Evolutionary conservation across 2,329 filamentous ascomycete species (phyloP), one percentile per base, ranked within the genome.

Genomic region (Paecilomyces fulvus): DNA sequence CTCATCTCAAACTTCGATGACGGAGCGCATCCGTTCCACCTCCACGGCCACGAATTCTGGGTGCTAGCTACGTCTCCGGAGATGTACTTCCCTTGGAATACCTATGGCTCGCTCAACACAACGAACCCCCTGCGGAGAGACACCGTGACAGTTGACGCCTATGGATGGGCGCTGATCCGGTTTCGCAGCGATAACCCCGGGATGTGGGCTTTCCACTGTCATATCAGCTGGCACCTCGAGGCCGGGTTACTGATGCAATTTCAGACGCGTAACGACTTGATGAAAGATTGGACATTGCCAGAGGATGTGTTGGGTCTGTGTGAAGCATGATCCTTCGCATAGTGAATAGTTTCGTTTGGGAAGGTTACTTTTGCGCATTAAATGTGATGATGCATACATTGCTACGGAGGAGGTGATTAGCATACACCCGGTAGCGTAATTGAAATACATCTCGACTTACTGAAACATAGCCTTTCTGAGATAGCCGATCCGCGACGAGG

Each of bases 11-110:
- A 61, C 52, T 56, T 51, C 12, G 58, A 61, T 33, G 58, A 61
- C 9, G 59, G 54, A 20, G 61, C 67, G 8, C 74, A 76, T 55
- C 73, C 73, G 1, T 71, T 78, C 57, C 75, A 78, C 63, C 65
- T 78, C 2, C 76, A 78, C 65, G 76, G 76, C 9, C 75, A 78
- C 61, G 74, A 78, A 58, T 77, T 77, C 63, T 73, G 64, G 61
- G 59, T 78, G 28, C 61, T 78, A 10, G 64, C 69, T 30, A 50
- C 51, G 9, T 57, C 56, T 14, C 23, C 21, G n/a, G 30, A 52
- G 23, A 48, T 55, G 43, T 55, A 57, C 20, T 55, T 57, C 48
- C 50, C 54, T 30, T 57, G 53, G 25, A 30, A 30, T 20, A 31
- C 49, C 11, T 57, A 57, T 33, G 49, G 49, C 14, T 57, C 56